These are phyloP conservation scores for Canavalia gladiata DNA, from an alignment of 306 rosid genomes.

Conservation along the genomic window DNA sequence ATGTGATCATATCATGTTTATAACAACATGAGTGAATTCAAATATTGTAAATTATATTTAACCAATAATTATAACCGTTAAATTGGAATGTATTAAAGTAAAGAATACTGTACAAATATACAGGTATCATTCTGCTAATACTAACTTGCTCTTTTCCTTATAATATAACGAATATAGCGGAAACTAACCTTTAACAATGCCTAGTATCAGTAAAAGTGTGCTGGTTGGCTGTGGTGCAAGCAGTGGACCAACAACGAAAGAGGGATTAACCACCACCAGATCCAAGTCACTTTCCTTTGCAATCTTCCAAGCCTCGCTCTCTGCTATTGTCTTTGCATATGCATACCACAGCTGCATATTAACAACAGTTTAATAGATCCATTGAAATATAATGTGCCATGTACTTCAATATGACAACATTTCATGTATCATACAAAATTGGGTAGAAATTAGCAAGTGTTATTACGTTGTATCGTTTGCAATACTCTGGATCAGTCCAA, in stretches of 20 bases:
- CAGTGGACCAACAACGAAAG: conserved; percentile 82
- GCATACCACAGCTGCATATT: conserved; percentile 87
- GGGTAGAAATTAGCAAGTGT: neutral
- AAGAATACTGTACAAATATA: too few relatives aligned
- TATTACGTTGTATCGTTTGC: conserved; percentile 72
- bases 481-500: conserved; percentile 81
- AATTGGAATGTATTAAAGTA: too few relatives aligned
- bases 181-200: conserved; percentile 64
- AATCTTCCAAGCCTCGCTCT: conserved; percentile 80
- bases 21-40: too few relatives aligned
- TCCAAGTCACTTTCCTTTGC: conserved; percentile 70
- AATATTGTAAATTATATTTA: too few relatives aligned
- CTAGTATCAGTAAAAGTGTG: conserved; percentile 62
- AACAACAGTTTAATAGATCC: conserved; percentile 9
- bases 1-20: too few relatives aligned
- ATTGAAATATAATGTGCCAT: neutral
- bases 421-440: neutral
- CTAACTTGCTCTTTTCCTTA: too few relatives aligned
- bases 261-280: conserved; percentile 83
- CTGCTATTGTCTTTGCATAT: conserved; percentile 79
- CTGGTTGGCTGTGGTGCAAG: conserved; percentile 88
- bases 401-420: neutral
- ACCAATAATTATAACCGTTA: too few relatives aligned
- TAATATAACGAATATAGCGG: neutral
- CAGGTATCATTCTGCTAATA: too few relatives aligned